Percentiles rank a stretch among this genome's conserved stretches.
Conservation (phyloP, 148 eudicot species). For the Rhododendron henanense region DNA sequence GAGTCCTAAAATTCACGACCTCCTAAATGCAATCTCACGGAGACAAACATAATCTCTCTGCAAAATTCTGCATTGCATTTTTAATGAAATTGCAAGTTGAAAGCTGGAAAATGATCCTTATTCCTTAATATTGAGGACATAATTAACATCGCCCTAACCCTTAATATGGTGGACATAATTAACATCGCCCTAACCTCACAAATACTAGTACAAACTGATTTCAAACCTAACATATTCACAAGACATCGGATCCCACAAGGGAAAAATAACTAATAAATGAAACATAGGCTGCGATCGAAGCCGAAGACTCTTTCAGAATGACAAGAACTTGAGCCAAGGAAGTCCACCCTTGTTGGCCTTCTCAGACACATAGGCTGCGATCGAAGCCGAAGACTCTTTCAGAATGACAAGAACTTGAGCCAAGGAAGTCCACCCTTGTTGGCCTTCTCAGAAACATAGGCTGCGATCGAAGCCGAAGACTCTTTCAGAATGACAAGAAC, state of each 20-base stretch:
- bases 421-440: too few relatives aligned
- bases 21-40: too few relatives aligned
- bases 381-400: too few relatives aligned
- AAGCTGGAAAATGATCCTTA: not conserved
- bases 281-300: not conserved
- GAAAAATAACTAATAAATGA: not conserved
- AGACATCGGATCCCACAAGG: not conserved
- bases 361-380: not conserved
- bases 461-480: too few relatives aligned
- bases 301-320: too few relatives aligned
- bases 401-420: too few relatives aligned
- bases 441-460: not conserved
- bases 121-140: not conserved
- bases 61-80: not conserved
- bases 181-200: not conserved
- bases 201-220: not conserved
- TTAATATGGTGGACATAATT: not conserved
- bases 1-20: too few relatives aligned
- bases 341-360: too few relatives aligned
- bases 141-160: not conserved
- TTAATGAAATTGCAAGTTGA: not conserved
- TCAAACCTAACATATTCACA: not conserved
- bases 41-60: too few relatives aligned
- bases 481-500: constrained; percentile 19
- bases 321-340: too few relatives aligned